Conservation (phyloP, 1,139 yeast genomes). For the Candida sojae region DNA sequence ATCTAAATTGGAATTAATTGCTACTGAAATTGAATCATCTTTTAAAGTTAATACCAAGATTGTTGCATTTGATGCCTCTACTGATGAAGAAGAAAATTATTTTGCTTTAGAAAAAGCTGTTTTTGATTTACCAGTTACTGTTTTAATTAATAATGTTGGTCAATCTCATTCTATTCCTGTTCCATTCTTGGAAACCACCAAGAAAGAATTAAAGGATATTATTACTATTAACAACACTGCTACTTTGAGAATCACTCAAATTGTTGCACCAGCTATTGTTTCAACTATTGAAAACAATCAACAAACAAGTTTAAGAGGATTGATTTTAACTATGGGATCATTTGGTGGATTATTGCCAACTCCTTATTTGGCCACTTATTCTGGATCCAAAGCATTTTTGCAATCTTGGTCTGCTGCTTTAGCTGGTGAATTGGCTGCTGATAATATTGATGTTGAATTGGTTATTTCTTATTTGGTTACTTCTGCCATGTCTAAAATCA, state of each 20-base stretch:
- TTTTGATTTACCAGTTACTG: slow-evolving; percentile 59
- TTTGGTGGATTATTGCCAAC: slow-evolving; percentile 94
- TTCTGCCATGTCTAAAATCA: slow-evolving; percentile 93
- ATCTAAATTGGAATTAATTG: slow-evolving; percentile 67
- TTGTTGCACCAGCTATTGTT: slow-evolving; percentile 67
- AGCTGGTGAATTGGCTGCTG: slow-evolving; percentile 76
- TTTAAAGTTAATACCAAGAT: slow-evolving; percentile 64
- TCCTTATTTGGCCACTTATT: slow-evolving; percentile 87
- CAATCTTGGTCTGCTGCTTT: slow-evolving; percentile 91
- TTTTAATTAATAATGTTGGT: slow-evolving; percentile 91
- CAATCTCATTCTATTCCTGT: slow-evolving; percentile 94
- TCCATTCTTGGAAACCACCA: slow-evolving; percentile 80
- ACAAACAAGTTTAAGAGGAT: slow-evolving; percentile 52
- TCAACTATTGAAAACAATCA: slow-evolving; percentile 44
- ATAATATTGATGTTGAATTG: slow-evolving; percentile 81
- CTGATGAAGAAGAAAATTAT: slow-evolving; percentile 57
- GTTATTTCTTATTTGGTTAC: slow-evolving; percentile 91
- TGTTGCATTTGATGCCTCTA: slow-evolving; percentile 79
- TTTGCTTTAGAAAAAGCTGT: slow-evolving; percentile 42
- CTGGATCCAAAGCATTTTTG: slow-evolving; percentile 94
- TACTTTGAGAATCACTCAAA: slow-evolving; percentile 80
- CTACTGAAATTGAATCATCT: slow-evolving; percentile 62
- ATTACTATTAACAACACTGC: slow-evolving; percentile 84
- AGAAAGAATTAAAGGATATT: slow-evolving; percentile 72
- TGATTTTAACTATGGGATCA: slow-evolving; percentile 93